Base-by-base conservation (phyloP, 768 basidiomycete genomes). In the Albatrellus ellisii region DNA sequence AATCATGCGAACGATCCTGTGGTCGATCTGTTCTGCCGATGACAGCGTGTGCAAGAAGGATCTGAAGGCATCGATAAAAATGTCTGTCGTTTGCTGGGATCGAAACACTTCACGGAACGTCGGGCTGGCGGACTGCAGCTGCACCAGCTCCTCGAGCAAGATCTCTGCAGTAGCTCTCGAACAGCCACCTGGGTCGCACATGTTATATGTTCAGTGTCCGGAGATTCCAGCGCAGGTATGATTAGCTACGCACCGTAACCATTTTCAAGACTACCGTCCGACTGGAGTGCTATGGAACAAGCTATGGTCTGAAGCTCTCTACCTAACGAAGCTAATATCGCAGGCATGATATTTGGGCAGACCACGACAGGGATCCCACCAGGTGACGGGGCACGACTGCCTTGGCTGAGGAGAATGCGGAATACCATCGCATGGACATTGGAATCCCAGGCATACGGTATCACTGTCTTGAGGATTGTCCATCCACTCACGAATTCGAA, bases 401-500 rank as follows among this genome's bases (percentile, higher is more conserved):
- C 7, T 12, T 36, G 43, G 26, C 42, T 83, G 3, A 85, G 55
- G 12, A 92, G 61, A 2, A 90, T 57, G 45, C 80, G 75, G 47
- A 89, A 77, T 9, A 79, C 74, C 17, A 73, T 73, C 20, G 65
- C 65, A 45, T 87, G 79, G 11, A 91, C 76, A 14, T 58, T 64
- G 6, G 61, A 56, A 48, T 80, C 69, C 91, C 91, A 94, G 0
- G 61, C 61, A 6, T 54, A 43, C 0, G 88, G 83, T 15, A 92
- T 53, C 21, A 80, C 70, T 3, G 67, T 68, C 55, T 77, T 80
- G 26, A 94, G 56, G 2, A 82, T 66, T 35, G 67, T 76, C 82
- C 89, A 94, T 7, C 91, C 91, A 40, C 79, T 79, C 27, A 85
- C 77, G 1, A 83, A 63, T 56, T 92, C 90, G 50, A 94, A 89